Evolutionary conservation across 1,284 basidiomycete genomes (phyloP).

Genomic region (Exobasidium rhododendri): DNA sequence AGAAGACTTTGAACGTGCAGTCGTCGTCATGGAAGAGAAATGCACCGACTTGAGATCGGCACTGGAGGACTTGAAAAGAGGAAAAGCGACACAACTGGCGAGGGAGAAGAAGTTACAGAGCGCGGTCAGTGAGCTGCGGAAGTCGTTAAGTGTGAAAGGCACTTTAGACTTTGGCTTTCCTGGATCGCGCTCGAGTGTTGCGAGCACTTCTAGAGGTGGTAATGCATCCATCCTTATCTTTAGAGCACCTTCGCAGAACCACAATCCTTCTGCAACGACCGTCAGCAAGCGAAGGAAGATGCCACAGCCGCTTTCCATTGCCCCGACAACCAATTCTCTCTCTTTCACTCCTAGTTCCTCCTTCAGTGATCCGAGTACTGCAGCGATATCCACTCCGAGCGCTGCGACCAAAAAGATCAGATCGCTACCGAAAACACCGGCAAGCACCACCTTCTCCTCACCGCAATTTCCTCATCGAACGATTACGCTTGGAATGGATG

Average conservation of each 20-base stretch:
- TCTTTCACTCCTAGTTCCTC: conserved; percentile 1
- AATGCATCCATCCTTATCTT: not conserved
- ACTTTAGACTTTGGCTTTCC: not conserved
- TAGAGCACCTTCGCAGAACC: not conserved
- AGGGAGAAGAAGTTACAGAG: conserved; percentile 11
- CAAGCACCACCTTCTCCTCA: not conserved
- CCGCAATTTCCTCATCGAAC: conserved; percentile 27
- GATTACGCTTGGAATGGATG: conserved; percentile 42
- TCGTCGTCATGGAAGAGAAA: not conserved
- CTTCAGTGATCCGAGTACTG: no score
- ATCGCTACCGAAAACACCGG: not conserved
- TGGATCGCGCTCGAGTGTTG: not conserved
- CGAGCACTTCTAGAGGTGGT: not conserved
- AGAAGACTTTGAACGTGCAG: conserved; percentile 1
- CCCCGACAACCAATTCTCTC: not conserved
- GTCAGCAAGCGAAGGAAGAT: not conserved
- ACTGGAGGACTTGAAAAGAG: conserved; percentile 13
- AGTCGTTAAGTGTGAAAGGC: not conserved
- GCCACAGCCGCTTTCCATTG: conserved; percentile 1
- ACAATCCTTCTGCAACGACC: not conserved
- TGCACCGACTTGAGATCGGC: not conserved
- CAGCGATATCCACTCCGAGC: not conserved
- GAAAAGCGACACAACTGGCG: not conserved
- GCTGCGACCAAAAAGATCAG: not conserved
- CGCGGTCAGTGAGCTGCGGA: conserved; percentile 1